These are phyloP conservation scores for Ettlia oleoabundans DNA, from an alignment of 139 green algal species.

Conservation along the genomic window DNA sequence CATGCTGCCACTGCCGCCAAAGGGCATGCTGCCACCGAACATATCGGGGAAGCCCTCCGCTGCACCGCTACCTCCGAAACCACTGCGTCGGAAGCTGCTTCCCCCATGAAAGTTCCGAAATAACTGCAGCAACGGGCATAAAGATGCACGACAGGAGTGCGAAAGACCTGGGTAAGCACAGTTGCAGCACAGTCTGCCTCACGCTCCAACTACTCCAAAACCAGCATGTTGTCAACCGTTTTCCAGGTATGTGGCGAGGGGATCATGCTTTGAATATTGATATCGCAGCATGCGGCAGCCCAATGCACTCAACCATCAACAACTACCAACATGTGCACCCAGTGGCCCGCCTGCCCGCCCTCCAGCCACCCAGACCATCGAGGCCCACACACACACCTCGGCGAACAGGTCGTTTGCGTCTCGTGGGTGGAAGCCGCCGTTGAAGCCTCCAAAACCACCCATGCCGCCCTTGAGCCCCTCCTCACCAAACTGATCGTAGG, in stretches of 20 bases:
- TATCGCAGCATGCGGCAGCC: no score
- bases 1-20: slow-evolving; percentile 20
- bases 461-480: slow-evolving; percentile 85
- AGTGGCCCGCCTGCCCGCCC: no score
- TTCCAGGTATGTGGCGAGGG: no score
- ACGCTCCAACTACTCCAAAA: no score
- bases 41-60: neutral
- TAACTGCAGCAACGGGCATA: slow-evolving; percentile 59
- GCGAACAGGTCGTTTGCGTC: slow-evolving; percentile 80
- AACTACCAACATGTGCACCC: no score
- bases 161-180: neutral
- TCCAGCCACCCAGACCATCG: no score
- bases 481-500: slow-evolving; percentile 87
- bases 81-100: slow-evolving; percentile 21
- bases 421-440: slow-evolving; percentile 61
- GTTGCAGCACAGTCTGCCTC: no score
- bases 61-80: slow-evolving; percentile 14
- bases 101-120: slow-evolving; percentile 56
- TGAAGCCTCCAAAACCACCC: slow-evolving; percentile 33
- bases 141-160: neutral
- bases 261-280: no score
- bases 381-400: slow-evolving; percentile 63
- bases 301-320: no score
- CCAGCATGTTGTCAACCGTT: no score
- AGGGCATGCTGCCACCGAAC: no score